Evolutionary conservation across 2,329 filamentous ascomycete genomes (phyloP), one percentile per base, ranked within the genome.

Genomic region (Aspergillus sp.): DNA sequence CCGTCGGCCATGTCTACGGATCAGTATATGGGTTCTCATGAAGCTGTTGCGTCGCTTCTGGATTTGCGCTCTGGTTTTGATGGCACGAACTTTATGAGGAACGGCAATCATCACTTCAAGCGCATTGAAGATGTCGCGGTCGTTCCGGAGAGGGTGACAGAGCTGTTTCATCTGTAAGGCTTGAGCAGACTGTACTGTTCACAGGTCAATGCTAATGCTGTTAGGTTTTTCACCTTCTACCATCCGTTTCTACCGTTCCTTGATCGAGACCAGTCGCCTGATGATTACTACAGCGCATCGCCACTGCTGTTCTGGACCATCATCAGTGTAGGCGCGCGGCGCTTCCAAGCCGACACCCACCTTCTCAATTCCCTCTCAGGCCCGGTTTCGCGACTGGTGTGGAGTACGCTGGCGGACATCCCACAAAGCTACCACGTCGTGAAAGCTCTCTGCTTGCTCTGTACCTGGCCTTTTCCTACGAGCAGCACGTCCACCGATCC

Each of bases 231-330:
- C 74, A 80, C 80, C 9, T 81, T 81, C 57, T 89, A 88, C 71
- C 87, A 90, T 68, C 84, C 84, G 0, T 89, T 87, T 64, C 76
- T 89, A 25, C 86, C 87, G 1, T 84, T 90, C 63, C 80, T 90
- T 43, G 85, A 88, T 61, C 79, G 79, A 38, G 72, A 80, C 6
- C 77, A 80, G 60, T 74, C 79, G 8, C 82, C 85, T 3, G 84
- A 88, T 25, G 81, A 85, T 53, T 88, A 85, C 70, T 84, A 84
- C 64, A 79, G 80, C 13, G 76, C 82, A 36, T 87, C 84, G 47
- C 85, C 84, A n/a, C 75, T 90, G 5, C 79, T 89, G n/a, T 89
- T 89, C 72, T 90, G 87, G 87, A 85, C 85, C 25, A 85, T 89
- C 51, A 79, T 89, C 48, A 83, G 84, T 39, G 82, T 88, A 41